These are phyloP conservation scores for Hymenochaete sp. DNA, from an alignment of 1,284 basidiomycete species.

Conservation along the genomic window DNA sequence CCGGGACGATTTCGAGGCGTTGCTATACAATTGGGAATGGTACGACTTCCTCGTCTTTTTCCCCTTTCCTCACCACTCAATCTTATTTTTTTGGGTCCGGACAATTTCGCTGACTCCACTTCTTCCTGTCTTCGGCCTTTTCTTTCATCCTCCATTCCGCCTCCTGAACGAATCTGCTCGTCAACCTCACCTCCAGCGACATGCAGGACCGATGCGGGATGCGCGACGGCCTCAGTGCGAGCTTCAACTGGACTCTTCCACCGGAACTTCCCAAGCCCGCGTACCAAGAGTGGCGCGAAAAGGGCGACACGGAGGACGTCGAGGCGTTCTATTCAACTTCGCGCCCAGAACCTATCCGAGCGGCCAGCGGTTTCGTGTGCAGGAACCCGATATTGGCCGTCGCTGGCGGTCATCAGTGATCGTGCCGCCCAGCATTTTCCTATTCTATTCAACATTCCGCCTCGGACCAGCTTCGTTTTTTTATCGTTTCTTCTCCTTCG, in stretches of 20 bases:
- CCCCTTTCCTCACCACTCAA: neutral
- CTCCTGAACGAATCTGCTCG: neutral
- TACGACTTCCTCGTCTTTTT: constrained; percentile 27
- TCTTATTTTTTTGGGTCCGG: neutral
- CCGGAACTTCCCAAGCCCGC: constrained; percentile 37
- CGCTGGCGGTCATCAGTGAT: neutral
- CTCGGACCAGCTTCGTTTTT: neutral
- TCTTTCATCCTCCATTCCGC: neutral
- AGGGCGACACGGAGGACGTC: constrained; percentile 21
- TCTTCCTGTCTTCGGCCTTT: neutral
- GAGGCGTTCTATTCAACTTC: constrained; percentile 17
- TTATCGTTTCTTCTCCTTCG: neutral
- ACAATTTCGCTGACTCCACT: neutral
- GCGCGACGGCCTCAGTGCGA: constrained; percentile 38
- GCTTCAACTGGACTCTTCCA: constrained; percentile 47
- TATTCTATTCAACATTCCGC: too few relatives aligned
- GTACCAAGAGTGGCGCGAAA: constrained; percentile 45
- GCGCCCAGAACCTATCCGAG: constrained; percentile 33
- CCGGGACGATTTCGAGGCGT: constrained; percentile 53
- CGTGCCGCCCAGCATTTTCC: neutral
- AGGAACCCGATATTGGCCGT: constrained; percentile 25
- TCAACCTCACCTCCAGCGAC: constrained; percentile 38
- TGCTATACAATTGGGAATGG: constrained; percentile 65
- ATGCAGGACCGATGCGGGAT: constrained; percentile 66
- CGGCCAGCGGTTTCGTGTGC: constrained; percentile 37